These are phyloP conservation scores for Alternaria sp. DNA, from an alignment of 2,329 filamentous ascomycete genomes.

Conservation along the genomic window DNA sequence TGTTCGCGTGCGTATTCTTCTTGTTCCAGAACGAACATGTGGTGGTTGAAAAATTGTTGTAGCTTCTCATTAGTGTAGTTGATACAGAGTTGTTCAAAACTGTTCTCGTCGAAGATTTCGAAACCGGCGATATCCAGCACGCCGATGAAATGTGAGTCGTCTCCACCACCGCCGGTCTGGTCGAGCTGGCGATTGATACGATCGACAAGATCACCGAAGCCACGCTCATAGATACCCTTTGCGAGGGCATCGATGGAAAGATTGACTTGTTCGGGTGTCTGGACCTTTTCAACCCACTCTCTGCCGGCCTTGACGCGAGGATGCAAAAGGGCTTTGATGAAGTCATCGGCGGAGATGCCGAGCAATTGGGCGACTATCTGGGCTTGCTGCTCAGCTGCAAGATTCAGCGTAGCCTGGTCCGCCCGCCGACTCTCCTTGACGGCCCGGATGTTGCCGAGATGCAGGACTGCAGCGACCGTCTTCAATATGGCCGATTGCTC, in stretches of 20 bases:
- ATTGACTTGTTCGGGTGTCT: slow-evolving; percentile 94
- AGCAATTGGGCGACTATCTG: slow-evolving; percentile 82
- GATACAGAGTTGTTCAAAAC: slow-evolving; percentile 98
- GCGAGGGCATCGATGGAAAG: slow-evolving; percentile 88
- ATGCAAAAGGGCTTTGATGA: slow-evolving; percentile 86
- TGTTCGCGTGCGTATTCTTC: slow-evolving; percentile 97
- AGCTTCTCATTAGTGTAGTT: slow-evolving; percentile 99
- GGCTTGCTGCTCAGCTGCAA: slow-evolving; percentile 76
- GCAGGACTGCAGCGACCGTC: slow-evolving; percentile 88
- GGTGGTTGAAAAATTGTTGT: slow-evolving; percentile 99
- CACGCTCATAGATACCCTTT: slow-evolving; percentile 97
- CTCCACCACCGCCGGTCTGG: slow-evolving; percentile 77
- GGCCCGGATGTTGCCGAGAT: slow-evolving; percentile 90
- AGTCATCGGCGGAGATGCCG: slow-evolving; percentile 82
- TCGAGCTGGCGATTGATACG: slow-evolving; percentile 93
- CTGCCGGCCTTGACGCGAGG: slow-evolving; percentile 93
- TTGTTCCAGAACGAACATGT: slow-evolving; percentile 99
- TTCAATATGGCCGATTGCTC: slow-evolving; percentile 84
- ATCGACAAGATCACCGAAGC: slow-evolving; percentile 89
- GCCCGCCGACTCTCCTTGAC: slow-evolving; percentile 88
- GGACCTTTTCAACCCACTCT: slow-evolving; percentile 98
- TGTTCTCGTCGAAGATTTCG: slow-evolving; percentile 99
- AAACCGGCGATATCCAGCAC: slow-evolving; percentile 99
- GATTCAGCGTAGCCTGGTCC: slow-evolving; percentile 84
- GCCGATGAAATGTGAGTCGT: slow-evolving; percentile 95